Evolutionary conservation across 306 rosid genomes (phyloP).

Genomic region (Lithocarpus polystachyus): DNA sequence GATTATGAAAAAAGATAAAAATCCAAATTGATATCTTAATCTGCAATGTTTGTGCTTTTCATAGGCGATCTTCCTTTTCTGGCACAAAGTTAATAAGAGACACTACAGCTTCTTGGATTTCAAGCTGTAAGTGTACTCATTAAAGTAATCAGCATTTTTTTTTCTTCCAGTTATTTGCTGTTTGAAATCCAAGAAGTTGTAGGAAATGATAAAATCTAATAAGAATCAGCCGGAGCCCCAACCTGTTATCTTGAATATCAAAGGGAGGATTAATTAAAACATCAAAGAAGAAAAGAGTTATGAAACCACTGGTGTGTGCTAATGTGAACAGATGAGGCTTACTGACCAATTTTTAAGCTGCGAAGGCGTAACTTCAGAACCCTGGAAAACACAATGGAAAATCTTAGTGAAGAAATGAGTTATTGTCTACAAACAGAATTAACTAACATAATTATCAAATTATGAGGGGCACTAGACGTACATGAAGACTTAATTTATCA

Average conservation of each 20-base stretch:
- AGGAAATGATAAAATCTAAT: background rate
- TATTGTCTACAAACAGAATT: slow-evolving; percentile 2
- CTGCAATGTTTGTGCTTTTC: background rate
- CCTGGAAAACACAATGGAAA: slow-evolving; percentile 58
- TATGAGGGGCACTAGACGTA: slow-evolving; percentile 42
- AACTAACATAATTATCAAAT: slow-evolving; percentile 1
- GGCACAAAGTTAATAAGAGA: background rate
- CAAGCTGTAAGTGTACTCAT: background rate
- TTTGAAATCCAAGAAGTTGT: background rate
- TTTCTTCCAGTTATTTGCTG: background rate
- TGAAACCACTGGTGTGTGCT: background rate
- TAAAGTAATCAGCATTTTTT: background rate
- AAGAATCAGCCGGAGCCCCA: background rate
- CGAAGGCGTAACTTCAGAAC: slow-evolving; percentile 78
- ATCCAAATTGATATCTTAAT: background rate
- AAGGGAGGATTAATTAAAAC: background rate
- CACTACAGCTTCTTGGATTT: background rate
- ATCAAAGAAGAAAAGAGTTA: slow-evolving; percentile 6
- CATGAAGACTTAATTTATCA: slow-evolving; percentile 66
- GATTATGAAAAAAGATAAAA: background rate
- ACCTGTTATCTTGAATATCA: slow-evolving; percentile 1
- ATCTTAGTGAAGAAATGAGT: slow-evolving; percentile 20
- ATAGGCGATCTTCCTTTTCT: background rate
- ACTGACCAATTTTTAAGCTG: slow-evolving; percentile 94
- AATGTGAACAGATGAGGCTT: slow-evolving; percentile 1